Evolutionary conservation across 371 early-diverging fungal genomes (phyloP), one percentile per base, ranked within the genome.

Genomic region (Mucor racemosus): DNA sequence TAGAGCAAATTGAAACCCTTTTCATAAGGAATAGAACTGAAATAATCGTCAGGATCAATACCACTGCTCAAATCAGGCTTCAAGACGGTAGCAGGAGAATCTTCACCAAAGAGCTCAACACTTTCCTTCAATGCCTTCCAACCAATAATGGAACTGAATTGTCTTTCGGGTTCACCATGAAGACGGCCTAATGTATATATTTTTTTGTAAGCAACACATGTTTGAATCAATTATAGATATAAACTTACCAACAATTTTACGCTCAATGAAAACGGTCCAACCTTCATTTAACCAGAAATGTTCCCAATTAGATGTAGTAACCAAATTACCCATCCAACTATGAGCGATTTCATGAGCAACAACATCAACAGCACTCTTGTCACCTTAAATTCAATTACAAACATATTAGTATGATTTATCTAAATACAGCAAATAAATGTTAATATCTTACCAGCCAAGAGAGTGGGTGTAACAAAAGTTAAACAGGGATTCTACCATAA

Each of bases 261-360:
- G 91, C 84, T 98, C 98, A 42, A 96, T 82, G 71, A 93, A 97
- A 50, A 97, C 91, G 39, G 97, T 97, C 88, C 94, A 96, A 59
- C 98, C 97, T 80, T 97, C 97, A 75, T 97, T 97, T 55, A 97
- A 81, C 96, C 95, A 94, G 66, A 94, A 93, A 73, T 91, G 88
- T 70, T 90, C 89, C 97, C 98, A 97, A 85, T 90, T 93, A 54
- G 84, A 76, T 36, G 92, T 91, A 5, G 98, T 97, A 39, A 97
- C 98, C 66, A 97, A 78, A 77, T 98, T 98, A 48, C 99, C 99
- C 85, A 93, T 94, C 97, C 97, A 98, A 78, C 92, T 93, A 82
- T 99, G 99, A 39, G 96, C 85, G 71, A 97, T 92, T 76, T 99
- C 99, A 77, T 99, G 99, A n/a, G 95, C 95, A 41, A 98, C 91